phyloP scores from a whole-genome alignment of 495 filamentous ascomycete species.

The Letharia lupina region DNA sequence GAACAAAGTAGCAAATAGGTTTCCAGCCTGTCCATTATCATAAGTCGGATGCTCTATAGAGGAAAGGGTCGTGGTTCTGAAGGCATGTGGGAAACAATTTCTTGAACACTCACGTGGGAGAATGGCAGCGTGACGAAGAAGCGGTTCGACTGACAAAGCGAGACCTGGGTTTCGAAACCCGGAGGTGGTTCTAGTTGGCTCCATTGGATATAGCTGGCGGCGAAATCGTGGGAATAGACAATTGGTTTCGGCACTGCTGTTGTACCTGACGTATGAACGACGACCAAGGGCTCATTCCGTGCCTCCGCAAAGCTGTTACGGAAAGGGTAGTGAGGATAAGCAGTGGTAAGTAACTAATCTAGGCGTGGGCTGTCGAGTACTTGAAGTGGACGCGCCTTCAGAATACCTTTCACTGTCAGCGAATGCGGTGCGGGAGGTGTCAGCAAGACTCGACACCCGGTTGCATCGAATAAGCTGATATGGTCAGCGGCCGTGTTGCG shows the following conservation, averaged over 20 bases:
- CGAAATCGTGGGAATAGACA: neutral
- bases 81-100: too few relatives aligned
- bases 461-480: constrained; percentile 24
- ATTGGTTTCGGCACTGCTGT: constrained; percentile 4
- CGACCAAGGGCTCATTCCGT: constrained; percentile 25
- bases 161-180: neutral
- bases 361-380: constrained; percentile 27
- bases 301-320: constrained; percentile 27
- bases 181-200: neutral
- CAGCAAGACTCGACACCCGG: constrained; percentile 20
- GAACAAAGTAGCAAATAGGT: neutral
- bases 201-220: neutral
- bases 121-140: neutral
- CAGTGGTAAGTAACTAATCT: constrained; percentile 24
- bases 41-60: neutral
- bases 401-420: neutral
- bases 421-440: constrained; percentile 18
- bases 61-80: neutral
- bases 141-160: neutral
- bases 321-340: constrained; percentile 26
- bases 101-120: neutral
- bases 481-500: constrained; percentile 32
- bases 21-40: neutral
- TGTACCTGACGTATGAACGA: constrained; percentile 5
- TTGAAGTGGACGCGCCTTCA: constrained; percentile 6